Evolutionary conservation across 139 green algal species (phyloP), one percentile per base, ranked within the genome.

Genomic region (Desmodesmus armatus): DNA sequence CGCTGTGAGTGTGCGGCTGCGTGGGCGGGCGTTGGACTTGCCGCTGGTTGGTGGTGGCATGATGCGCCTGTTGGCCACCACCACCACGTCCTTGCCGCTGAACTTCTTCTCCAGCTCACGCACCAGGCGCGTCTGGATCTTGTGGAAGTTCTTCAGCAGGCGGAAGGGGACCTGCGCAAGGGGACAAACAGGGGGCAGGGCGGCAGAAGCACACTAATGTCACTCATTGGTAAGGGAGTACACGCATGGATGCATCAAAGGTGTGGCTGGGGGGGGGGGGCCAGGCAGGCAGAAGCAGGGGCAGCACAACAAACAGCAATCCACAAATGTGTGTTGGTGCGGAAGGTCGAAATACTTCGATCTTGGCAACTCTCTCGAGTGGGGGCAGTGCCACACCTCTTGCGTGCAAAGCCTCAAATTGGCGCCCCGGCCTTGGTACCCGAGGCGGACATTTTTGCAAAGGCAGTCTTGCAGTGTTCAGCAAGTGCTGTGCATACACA

Each of bases 51-150:
- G 89, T 17, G 94, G 93, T 23, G 91, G 92, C 92, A 99, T 87
- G 89, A 99, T 99, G 85, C 97, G 94, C 27, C 98, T 85, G 92
- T 97, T 97, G 72, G 90, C 97, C 7, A 99, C 93, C 67, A 99
- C 91, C 25, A 99, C 97, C 41, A 99, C 98, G 90, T 99, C 97
- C 91, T 97, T 97, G 82, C 98, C 98, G 86, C 88, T 96, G 94
- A 99, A 99, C 95, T 99, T 99, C 97, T 99, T 99, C 96, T 99
- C 98, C 51, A 99, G 94, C 94, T 99, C 98, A 31, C 98, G 95
- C 39, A 99, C 96, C 77, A 99, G 92, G 70, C 98, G 92, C 83
- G 95, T 92, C 93, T 99, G 98, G 73, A 99, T 96, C 92, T 98
- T 98, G 89, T 99, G 96, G 96, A 98, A 99, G 11, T 92, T 78